phyloP scores from a whole-genome alignment of 768 basidiomycete species.

The Boletus sp. region DNA sequence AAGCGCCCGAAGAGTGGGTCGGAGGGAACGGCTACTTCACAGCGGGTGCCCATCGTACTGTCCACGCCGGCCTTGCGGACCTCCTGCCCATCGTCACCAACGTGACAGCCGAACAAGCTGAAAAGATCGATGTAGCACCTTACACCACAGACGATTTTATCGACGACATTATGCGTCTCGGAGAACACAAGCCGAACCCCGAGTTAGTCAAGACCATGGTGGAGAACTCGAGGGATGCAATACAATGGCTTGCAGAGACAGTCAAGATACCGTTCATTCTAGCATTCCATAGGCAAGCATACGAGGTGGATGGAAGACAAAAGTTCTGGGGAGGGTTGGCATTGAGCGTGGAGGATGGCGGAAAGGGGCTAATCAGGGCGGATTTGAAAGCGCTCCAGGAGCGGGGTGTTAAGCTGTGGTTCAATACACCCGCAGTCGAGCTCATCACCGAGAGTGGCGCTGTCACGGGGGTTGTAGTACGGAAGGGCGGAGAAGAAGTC shows the following conservation, averaged over 20 bases:
- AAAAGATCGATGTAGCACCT: constrained; percentile 53
- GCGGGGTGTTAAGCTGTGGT: constrained; percentile 56
- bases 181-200: constrained; percentile 46
- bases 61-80: constrained; percentile 58
- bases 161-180: constrained; percentile 59
- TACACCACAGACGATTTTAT: constrained; percentile 56
- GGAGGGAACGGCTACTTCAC: constrained; percentile 76
- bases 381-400: constrained; percentile 48
- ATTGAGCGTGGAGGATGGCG: constrained; percentile 58
- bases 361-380: constrained; percentile 62
- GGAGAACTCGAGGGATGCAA: constrained; percentile 49
- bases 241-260: constrained; percentile 53
- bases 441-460: constrained; percentile 34
- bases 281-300: constrained; percentile 65
- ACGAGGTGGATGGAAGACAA: constrained; percentile 56
- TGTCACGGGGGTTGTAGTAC: constrained; percentile 47
- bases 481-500: constrained; percentile 35
- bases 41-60: constrained; percentile 64
- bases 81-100: constrained; percentile 53
- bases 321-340: constrained; percentile 73
- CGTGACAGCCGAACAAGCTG: constrained; percentile 40
- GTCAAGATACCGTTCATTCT: constrained; percentile 54
- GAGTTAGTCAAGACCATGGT: constrained; percentile 52
- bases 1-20: constrained; percentile 58
- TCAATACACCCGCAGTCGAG: constrained; percentile 44